A percentile compares a stretch with the other conserved stretches of the same genome.
Conservation (phyloP, 306 rosid genomes). For the Abrus precatorius region DNA sequence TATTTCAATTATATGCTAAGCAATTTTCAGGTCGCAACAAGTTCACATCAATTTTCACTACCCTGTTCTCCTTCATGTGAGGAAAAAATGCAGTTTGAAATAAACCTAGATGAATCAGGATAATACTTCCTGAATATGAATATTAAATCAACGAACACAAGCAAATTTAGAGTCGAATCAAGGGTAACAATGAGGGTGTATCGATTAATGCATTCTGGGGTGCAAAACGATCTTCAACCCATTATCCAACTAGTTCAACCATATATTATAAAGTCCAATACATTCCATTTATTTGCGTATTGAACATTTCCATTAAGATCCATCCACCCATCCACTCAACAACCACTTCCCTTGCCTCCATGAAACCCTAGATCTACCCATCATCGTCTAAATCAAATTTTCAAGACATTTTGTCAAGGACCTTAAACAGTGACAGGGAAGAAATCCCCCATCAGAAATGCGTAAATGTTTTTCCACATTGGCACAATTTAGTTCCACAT, state of each 20-base stretch:
- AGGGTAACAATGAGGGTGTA: conserved; percentile 1
- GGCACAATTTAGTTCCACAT: neutral
- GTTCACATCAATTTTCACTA: neutral
- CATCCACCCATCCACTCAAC: neutral
- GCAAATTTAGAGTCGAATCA: conserved; percentile 16
- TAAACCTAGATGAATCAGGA: conserved; percentile 11
- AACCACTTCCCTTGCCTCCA: neutral
- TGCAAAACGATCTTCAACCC: neutral
- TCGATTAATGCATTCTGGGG: neutral
- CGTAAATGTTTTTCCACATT: neutral
- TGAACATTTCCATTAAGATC: neutral
- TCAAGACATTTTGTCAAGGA: neutral
- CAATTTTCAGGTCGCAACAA: neutral
- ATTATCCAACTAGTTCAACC: conserved; percentile 22
- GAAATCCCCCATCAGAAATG: neutral
- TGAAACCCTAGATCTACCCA: neutral
- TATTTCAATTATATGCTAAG: conserved; percentile 22
- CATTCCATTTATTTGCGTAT: neutral
- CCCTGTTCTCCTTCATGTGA: too few relatives aligned
- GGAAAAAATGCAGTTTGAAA: neutral
- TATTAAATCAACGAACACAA: conserved; percentile 9
- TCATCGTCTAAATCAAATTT: neutral
- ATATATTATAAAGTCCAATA: neutral
- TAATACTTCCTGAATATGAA: neutral
- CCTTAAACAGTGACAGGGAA: neutral